Conservation (phyloP, 352 stramenopile species). For the Globisporangium takayamanum region DNA sequence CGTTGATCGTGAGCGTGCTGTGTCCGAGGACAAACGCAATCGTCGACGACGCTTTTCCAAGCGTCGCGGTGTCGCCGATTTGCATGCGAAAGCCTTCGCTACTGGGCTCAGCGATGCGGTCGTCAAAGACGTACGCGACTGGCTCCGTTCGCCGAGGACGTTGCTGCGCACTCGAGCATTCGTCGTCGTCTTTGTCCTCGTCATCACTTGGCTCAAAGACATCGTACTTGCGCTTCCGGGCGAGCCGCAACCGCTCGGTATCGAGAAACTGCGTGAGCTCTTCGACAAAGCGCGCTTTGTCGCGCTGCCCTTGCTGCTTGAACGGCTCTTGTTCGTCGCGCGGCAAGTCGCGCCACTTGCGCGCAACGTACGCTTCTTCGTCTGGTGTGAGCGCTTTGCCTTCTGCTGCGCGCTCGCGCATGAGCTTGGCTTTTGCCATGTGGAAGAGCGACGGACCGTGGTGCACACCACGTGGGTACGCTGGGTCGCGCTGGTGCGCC, state of each 20-base stretch:
- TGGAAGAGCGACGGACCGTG: slow-evolving; percentile 61
- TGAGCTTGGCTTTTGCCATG: slow-evolving; percentile 51
- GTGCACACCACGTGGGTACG: slow-evolving; percentile 48
- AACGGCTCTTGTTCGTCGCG: slow-evolving; percentile 42
- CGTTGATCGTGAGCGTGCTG: slow-evolving; percentile 19
- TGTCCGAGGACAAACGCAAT: slow-evolving; percentile 77
- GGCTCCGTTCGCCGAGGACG: slow-evolving; percentile 11
- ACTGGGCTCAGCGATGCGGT: slow-evolving; percentile 61
- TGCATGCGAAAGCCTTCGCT: slow-evolving; percentile 61
- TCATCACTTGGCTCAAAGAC: slow-evolving; percentile 20
- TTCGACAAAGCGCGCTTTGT: slow-evolving; percentile 46
- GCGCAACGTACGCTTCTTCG: slow-evolving; percentile 11
- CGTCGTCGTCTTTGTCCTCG: slow-evolving; percentile 2
- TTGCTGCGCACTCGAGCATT: neutral
- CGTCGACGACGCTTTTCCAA: slow-evolving; percentile 56
- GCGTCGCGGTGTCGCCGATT: slow-evolving; percentile 30
- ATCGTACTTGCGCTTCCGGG: slow-evolving; percentile 50
- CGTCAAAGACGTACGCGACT: slow-evolving; percentile 72
- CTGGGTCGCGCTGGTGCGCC: slow-evolving; percentile 36
- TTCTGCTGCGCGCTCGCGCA: slow-evolving; percentile 16
- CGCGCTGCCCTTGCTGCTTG: slow-evolving; percentile 27
- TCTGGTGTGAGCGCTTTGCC: slow-evolving; percentile 7
- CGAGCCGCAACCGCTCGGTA: slow-evolving; percentile 32
- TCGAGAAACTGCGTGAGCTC: slow-evolving; percentile 54
- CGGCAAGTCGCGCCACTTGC: slow-evolving; percentile 41